These are phyloP conservation scores for Clavispora carvajalis DNA, from an alignment of 805 yeast genomes.

Conservation along the genomic window DNA sequence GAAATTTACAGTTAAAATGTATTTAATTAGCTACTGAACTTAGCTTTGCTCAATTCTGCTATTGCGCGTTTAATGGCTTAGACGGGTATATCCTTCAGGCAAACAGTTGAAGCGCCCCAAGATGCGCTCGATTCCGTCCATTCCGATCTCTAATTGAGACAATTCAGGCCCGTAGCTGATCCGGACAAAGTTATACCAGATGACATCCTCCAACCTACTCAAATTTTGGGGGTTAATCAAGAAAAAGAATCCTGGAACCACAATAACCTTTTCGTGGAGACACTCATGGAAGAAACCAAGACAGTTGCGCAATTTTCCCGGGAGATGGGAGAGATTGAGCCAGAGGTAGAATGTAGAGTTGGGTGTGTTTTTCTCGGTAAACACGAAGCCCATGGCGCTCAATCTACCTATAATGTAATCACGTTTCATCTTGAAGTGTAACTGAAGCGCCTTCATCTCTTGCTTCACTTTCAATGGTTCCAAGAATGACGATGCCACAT, in stretches of 20 bases:
- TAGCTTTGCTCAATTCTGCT: too few species aligned
- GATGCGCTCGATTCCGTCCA: slow-evolving; percentile 56
- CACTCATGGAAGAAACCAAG: slow-evolving; percentile 62
- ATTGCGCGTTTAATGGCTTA: too few species aligned
- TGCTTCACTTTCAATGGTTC: slow-evolving; percentile 42
- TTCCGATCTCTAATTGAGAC: slow-evolving; percentile 45
- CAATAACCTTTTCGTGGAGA: slow-evolving; percentile 52
- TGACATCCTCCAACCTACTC: slow-evolving; percentile 46
- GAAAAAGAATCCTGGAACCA: slow-evolving; percentile 60
- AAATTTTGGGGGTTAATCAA: slow-evolving; percentile 52
- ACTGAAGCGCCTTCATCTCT: slow-evolving; percentile 55
- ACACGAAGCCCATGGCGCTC: slow-evolving; percentile 48
- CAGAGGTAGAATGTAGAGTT: slow-evolving; percentile 57
- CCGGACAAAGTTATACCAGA: slow-evolving; percentile 55
- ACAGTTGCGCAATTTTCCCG: slow-evolving; percentile 52
- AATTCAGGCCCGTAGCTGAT: slow-evolving; percentile 58
- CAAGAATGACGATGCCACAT: slow-evolving; percentile 51
- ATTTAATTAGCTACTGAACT: too few species aligned
- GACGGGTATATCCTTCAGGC: slow-evolving; percentile 20
- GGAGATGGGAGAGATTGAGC: slow-evolving; percentile 52
- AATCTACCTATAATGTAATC: slow-evolving; percentile 49
- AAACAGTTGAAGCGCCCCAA: slow-evolving; percentile 39
- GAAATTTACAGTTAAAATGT: too few species aligned
- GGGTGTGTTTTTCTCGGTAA: slow-evolving; percentile 41
- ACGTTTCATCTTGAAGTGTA: slow-evolving; percentile 52